phyloP scores from a whole-genome alignment of 2,329 filamentous ascomycete genomes.

The Intubia oerlemansii region DNA sequence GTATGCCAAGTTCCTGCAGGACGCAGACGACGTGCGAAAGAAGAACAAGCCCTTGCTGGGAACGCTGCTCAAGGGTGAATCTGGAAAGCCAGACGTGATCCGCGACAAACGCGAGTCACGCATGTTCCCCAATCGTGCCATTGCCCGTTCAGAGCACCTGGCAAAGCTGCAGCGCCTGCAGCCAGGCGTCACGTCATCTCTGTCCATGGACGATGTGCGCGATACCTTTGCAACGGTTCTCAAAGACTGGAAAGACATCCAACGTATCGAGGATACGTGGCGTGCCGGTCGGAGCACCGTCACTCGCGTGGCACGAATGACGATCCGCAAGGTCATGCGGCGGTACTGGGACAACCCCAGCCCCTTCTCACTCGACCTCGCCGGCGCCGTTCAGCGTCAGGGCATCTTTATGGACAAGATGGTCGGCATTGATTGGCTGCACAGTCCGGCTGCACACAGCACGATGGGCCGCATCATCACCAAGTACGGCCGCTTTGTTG shows the following conservation, averaged over 20 bases:
- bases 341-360: slow-evolving; percentile 49
- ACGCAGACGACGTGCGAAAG: slow-evolving; percentile 26
- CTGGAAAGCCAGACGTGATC: slow-evolving; percentile 24
- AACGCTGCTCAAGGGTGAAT: slow-evolving; percentile 34
- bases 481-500: slow-evolving; percentile 45
- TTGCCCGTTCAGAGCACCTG: too few relatives aligned
- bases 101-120: slow-evolving; percentile 10
- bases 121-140: slow-evolving; percentile 38
- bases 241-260: slow-evolving; percentile 21
- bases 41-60: slow-evolving; percentile 39
- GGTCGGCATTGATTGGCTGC: slow-evolving; percentile 54
- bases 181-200: too few relatives aligned
- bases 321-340: slow-evolving; percentile 45
- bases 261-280: slow-evolving; percentile 26
- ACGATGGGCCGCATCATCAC: slow-evolving; percentile 43
- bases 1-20: slow-evolving; percentile 37
- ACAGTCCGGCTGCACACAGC: slow-evolving; percentile 38
- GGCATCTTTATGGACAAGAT: slow-evolving; percentile 51
- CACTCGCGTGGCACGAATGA: slow-evolving; percentile 15
- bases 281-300: slow-evolving; percentile 10
- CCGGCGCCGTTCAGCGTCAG: slow-evolving; percentile 43
- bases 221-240: too few relatives aligned
- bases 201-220: slow-evolving; percentile 22
- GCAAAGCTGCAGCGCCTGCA: too few relatives aligned
- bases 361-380: slow-evolving; percentile 41